Percentiles rank a stretch among this genome's conserved stretches.
Evolutionary conservation across 768 basidiomycete genomes (phyloP).

Genomic region (Inosperma sp.): DNA sequence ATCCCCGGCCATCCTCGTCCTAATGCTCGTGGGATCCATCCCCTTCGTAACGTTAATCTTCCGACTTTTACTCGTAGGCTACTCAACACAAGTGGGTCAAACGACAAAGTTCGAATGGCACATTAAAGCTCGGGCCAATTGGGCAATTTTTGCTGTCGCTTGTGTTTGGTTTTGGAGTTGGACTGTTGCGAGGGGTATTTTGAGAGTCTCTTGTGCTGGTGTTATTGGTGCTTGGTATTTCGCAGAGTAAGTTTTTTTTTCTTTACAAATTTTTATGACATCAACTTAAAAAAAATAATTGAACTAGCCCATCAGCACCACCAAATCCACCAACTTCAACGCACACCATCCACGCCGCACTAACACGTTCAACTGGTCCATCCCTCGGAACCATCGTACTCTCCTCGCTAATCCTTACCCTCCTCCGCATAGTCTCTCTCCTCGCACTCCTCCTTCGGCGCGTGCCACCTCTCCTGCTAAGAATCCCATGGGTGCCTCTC

Average conservation of each 20-base stretch:
- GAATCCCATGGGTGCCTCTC: slow-evolving; percentile 20
- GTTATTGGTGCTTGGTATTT: slow-evolving; percentile 95
- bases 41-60: slow-evolving; percentile 78
- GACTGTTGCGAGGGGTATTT: slow-evolving; percentile 73
- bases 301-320: slow-evolving; percentile 23
- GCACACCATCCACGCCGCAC: slow-evolving; percentile 70
- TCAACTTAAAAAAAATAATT: neutral
- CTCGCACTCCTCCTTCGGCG: slow-evolving; percentile 48
- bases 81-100: slow-evolving; percentile 29
- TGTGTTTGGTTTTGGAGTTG: slow-evolving; percentile 69
- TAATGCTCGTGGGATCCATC: slow-evolving; percentile 62
- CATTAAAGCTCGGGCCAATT: slow-evolving; percentile 37
- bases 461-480: slow-evolving; percentile 47
- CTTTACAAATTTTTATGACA: neutral
- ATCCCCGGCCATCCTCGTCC: slow-evolving; percentile 68
- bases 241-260: slow-evolving; percentile 37
- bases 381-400: slow-evolving; percentile 78
- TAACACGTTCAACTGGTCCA: slow-evolving; percentile 74
- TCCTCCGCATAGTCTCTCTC: slow-evolving; percentile 55
- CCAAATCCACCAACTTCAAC: slow-evolving; percentile 54
- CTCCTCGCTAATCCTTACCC: slow-evolving; percentile 70
- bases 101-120: slow-evolving; percentile 35
- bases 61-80: slow-evolving; percentile 69
- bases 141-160: slow-evolving; percentile 50
- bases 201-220: slow-evolving; percentile 72